Conservation (phyloP, 352 stramenopile genomes). For the Peronospora destructor region DNA sequence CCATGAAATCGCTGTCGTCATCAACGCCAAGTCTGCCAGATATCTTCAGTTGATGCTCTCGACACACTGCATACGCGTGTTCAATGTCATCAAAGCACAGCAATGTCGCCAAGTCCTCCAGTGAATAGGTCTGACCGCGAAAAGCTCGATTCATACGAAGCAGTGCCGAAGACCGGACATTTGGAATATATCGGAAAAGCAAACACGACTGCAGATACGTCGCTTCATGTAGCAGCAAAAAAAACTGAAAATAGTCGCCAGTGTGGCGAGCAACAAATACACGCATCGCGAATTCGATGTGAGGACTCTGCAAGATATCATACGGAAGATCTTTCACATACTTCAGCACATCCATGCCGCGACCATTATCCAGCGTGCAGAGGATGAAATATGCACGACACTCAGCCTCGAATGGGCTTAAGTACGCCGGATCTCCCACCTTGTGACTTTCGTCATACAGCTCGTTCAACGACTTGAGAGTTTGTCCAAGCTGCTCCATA, state of each 20-base stretch:
- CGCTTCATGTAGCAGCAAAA: constrained; percentile 59
- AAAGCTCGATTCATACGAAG: constrained; percentile 78
- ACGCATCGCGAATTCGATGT: constrained; percentile 83
- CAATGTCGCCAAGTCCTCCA: constrained; percentile 52
- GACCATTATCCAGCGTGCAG: constrained; percentile 78
- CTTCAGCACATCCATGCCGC: constrained; percentile 77
- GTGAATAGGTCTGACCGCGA: constrained; percentile 58
- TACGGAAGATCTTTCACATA: constrained; percentile 72
- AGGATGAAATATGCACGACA: constrained; percentile 84
- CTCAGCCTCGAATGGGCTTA: constrained; percentile 82
- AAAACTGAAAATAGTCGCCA: constrained; percentile 80
- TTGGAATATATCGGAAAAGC: constrained; percentile 75
- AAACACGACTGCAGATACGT: constrained; percentile 82
- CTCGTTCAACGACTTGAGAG: constrained; percentile 82
- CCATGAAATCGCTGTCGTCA: constrained; percentile 38
- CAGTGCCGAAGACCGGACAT: constrained; percentile 59
- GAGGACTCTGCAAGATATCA: constrained; percentile 49
- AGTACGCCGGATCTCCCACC: constrained; percentile 38
- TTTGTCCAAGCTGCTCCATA: constrained; percentile 86
- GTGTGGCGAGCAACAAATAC: constrained; percentile 83
- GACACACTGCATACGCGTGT: constrained; percentile 55
- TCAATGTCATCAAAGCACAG: constrained; percentile 82
- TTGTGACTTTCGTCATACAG: constrained; percentile 83
- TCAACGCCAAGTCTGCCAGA: constrained; percentile 33
- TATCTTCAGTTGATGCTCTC: constrained; percentile 60